Evolutionary conservation across 371 early-diverging fungal genomes (phyloP).

Genomic region (Chytridium lagenaria): DNA sequence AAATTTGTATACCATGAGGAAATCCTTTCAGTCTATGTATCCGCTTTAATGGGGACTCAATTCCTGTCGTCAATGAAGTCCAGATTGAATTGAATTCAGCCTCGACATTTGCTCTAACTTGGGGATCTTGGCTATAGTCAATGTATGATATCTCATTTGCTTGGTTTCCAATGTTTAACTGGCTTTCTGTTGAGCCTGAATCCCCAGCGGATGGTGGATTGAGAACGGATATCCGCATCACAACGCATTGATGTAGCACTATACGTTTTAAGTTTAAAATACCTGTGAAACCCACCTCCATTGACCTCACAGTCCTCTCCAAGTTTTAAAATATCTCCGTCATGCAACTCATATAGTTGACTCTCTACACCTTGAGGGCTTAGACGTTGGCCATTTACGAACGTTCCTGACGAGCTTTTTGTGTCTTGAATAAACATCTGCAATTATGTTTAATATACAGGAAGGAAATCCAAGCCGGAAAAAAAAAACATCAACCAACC

Average conservation of each 20-base stretch:
- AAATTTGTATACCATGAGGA: background rate
- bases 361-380: slow-evolving; percentile 46
- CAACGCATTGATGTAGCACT: slow-evolving; percentile 41
- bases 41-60: slow-evolving; percentile 29
- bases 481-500: too few species aligned
- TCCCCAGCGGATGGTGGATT: background rate
- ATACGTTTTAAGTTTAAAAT: background rate
- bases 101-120: slow-evolving; percentile 40
- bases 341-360: slow-evolving; percentile 32
- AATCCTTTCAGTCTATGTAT: slow-evolving; percentile 10
- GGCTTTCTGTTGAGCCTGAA: background rate
- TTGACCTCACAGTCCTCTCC: slow-evolving; percentile 56
- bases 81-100: slow-evolving; percentile 46
- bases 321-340: slow-evolving; percentile 48
- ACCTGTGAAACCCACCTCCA: slow-evolving; percentile 34
- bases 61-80: slow-evolving; percentile 35
- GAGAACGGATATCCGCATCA: slow-evolving; percentile 27
- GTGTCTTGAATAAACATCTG: slow-evolving; percentile 51
- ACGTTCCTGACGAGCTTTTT: slow-evolving; percentile 51
- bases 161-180: background rate
- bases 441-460: background rate
- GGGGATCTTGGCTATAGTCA: slow-evolving; percentile 39
- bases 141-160: background rate
- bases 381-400: slow-evolving; percentile 47
- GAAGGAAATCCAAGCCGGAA: background rate